Evolutionary conservation across 2,329 filamentous ascomycete species (phyloP), one percentile per base, ranked within the genome.

Genomic region (Exophiala lecanii-corni): DNA sequence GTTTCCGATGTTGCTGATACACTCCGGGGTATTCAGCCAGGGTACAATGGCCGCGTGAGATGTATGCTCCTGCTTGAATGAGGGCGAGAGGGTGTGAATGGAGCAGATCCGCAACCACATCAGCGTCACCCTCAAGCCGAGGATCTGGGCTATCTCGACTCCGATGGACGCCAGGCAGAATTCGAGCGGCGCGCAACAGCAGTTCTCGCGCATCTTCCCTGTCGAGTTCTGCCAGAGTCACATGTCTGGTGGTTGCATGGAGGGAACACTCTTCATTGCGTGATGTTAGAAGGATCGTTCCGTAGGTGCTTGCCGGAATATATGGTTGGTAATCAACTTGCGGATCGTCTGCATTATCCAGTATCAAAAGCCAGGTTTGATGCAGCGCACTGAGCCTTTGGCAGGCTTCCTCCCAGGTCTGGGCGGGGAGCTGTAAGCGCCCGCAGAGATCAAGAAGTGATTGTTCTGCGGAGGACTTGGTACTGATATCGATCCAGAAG

Each of bases 401-500:
- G 1, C 48, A 49, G 5, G 39, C 45, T 5, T 55, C 56, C n/a
- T 54, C 43, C 15, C 51, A 36, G 16, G 32, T 50, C n/a, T 50
- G 33, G 12, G 47, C 48, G 5, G 50, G 19, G 15, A 41, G 38
- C 17, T 45, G 30, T 15, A 60, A 47, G 35, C 20, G 37, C 4
- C 51, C 42, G 4, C 59, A 55, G 17, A 63, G 50, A 3, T 45
- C 42, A 1, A 54, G 15, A 37, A 62, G 63, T 6, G 41, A 52
- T 13, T 38, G 41, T 38, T 58, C 53, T 7, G 59, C 58, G 9
- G 41, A 50, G 13, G 31, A 33, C 1, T 18, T n/a, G 40, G 39
- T 56, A 35, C 54, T 63, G 16, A 57, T 61, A 50, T 65, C 58
- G 31, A 66, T 55, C 58, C 59, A 63, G 46, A 66, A 66, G 16